Base-by-base conservation (phyloP, 768 basidiomycete species). In the Leccinum rimulosum region DNA sequence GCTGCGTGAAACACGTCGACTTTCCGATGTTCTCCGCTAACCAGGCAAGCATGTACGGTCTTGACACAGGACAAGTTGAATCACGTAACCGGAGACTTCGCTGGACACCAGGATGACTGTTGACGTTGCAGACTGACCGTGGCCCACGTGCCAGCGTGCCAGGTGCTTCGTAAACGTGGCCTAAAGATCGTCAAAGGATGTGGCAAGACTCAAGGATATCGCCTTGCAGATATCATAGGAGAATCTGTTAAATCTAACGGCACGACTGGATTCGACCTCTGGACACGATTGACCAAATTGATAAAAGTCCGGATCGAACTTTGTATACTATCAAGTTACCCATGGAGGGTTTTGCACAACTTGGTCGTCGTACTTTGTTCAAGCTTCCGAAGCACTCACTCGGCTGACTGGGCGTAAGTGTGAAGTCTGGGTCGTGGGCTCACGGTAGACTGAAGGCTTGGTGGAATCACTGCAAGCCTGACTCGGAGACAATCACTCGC, bases 191-290 rank as follows among this genome's bases (percentile, higher is more conserved):
- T 4, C 12, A 25, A 17, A 9, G n/a, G 15, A 28, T 25, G 38
- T 52, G 59, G 52, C 53, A 55, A 38, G 50, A n/a, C 30, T 8
- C 19, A 22, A 27, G 50, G 51, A 56, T 48, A 58, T 40, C 30
- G 28, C 10, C 15, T 38, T 30, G 19, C 17, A 4, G 22, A 17
- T 19, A 28, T 17, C 10, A 38, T 17, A 17, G 36, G 36, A 38
- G 36, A n/a, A 11, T 19, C 19, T 11, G 19, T 33, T 50, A 53
- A 19, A 51, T 25, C 56, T 10, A 14, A 50, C 8, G 11, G 19
- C 47, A 48, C 47, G 11, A 27, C 19, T 49, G 7, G 25, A 49
- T 12, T 25, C n/a, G 25, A 49, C 47, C 22, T 49, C 47, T 15
- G 47, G 47, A 49, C n/a, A 12, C 14, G 19, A 19, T 22, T 25